Conservation (phyloP, 768 basidiomycete species). For the Suillus cothurnatus region DNA sequence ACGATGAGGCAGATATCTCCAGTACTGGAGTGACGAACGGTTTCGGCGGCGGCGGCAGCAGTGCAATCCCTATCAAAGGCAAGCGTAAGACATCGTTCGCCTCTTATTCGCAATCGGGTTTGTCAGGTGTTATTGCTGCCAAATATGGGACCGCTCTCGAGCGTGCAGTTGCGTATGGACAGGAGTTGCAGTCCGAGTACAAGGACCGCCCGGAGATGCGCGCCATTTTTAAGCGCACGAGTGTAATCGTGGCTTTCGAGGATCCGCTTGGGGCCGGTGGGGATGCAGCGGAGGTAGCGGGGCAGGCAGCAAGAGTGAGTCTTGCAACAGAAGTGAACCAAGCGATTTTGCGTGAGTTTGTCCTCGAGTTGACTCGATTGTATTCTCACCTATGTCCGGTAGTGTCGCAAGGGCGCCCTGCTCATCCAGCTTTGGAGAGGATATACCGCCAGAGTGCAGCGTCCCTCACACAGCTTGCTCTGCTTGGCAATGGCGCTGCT, state of each 20-base stretch:
- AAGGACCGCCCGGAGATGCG: constrained; percentile 65
- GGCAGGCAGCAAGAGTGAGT: constrained; percentile 62
- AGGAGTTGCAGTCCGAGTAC: constrained; percentile 68
- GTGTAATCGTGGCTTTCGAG: constrained; percentile 78
- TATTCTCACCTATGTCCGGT: constrained; percentile 11
- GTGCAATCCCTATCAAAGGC: constrained; percentile 33
- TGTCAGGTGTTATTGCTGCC: constrained; percentile 28
- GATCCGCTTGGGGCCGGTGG: constrained; percentile 72
- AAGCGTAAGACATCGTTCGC: constrained; percentile 31
- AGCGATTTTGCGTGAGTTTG: constrained; percentile 73
- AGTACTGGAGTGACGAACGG: constrained; percentile 16
- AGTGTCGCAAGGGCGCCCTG: constrained; percentile 82
- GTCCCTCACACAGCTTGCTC: constrained; percentile 69
- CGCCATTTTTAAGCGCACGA: constrained; percentile 69
- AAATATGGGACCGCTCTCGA: constrained; percentile 63
- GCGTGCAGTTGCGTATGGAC: constrained; percentile 73
- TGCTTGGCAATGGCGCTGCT: constrained; percentile 72
- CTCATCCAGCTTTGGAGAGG: constrained; percentile 71
- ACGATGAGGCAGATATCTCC: constrained; percentile 35
- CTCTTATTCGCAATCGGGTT: constrained; percentile 28
- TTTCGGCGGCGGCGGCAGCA: constrained; percentile 15
- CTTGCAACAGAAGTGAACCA: constrained; percentile 80
- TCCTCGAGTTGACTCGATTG: not conserved
- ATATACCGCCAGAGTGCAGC: constrained; percentile 76
- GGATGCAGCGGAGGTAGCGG: constrained; percentile 65